A percentile compares a stretch with the other conserved stretches of the same genome.
Conservation (phyloP, 1,284 basidiomycete species). For the Austroboletus novae-zelandiae region DNA sequence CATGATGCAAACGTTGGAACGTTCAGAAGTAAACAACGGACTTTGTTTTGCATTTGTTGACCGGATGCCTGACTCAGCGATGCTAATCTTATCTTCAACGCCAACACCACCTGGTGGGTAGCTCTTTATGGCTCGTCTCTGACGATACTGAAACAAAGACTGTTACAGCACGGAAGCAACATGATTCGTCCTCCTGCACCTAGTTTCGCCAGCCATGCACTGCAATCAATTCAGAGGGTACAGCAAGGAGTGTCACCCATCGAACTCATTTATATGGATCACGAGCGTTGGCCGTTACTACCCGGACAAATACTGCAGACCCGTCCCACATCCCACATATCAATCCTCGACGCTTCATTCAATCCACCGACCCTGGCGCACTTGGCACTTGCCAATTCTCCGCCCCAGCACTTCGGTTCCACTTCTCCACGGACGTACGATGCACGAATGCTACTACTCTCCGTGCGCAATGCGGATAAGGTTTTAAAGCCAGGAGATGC, state of each 20-base stretch:
- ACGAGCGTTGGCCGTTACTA: slow-evolving; percentile 55
- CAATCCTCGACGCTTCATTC: slow-evolving; percentile 89
- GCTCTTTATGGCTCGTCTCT: not conserved
- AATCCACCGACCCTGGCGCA: slow-evolving; percentile 93
- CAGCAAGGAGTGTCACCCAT: slow-evolving; percentile 45
- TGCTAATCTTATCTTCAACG: slow-evolving; percentile 11
- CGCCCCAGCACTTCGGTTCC: slow-evolving; percentile 12
- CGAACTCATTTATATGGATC: slow-evolving; percentile 54
- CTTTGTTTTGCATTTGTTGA: not conserved
- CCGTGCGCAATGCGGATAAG: slow-evolving; percentile 91
- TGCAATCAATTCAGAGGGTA: slow-evolving; percentile 42
- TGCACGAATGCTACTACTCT: slow-evolving; percentile 80
- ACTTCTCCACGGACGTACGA: slow-evolving; percentile 47
- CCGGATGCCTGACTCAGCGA: slow-evolving; percentile 26
- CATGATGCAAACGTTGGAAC: slow-evolving; percentile 34
- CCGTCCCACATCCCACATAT: slow-evolving; percentile 42
- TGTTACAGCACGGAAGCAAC: not conserved
- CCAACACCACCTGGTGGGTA: slow-evolving; percentile 3
- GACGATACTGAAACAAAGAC: not conserved
- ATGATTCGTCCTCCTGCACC: slow-evolving; percentile 16
- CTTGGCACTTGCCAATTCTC: slow-evolving; percentile 66
- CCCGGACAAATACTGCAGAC: slow-evolving; percentile 17
- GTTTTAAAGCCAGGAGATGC: slow-evolving; percentile 70
- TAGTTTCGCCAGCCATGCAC: slow-evolving; percentile 27
- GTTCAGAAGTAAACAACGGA: not conserved